phyloP scores from a whole-genome alignment of 345 rosid species.

The Durio zibethinus region DNA sequence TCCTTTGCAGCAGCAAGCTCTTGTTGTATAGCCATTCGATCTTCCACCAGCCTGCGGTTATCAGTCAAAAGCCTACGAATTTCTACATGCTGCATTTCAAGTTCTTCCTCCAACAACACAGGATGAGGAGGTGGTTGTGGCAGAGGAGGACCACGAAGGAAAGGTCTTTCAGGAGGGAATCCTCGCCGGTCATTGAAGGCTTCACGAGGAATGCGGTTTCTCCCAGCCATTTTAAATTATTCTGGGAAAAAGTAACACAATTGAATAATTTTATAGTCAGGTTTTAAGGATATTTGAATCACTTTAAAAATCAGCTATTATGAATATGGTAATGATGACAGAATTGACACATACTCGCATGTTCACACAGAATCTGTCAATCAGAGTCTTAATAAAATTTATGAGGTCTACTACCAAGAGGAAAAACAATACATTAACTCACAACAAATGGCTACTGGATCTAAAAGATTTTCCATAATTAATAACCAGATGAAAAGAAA shows the following conservation, averaged over 20 bases:
- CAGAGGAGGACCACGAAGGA: conserved; percentile 60
- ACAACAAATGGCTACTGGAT: neutral
- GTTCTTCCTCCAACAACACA: conserved; percentile 80
- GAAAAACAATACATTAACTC: no score
- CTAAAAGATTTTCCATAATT: neutral
- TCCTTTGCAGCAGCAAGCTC: conserved; percentile 82
- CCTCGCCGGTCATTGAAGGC: conserved; percentile 57
- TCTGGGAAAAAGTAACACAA: conserved; percentile 8
- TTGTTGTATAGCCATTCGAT: conserved; percentile 63
- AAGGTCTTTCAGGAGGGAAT: conserved; percentile 60
- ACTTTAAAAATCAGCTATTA: neutral
- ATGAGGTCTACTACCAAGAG: neutral
- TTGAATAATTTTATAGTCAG: neutral
- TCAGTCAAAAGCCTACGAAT: conserved; percentile 71
- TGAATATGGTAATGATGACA: neutral
- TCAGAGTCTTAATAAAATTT: neutral
- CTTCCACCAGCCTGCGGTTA: conserved; percentile 69
- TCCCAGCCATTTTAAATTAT: conserved; percentile 63
- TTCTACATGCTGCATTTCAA: conserved; percentile 75
- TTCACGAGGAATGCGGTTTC: conserved; percentile 74
- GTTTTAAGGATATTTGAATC: neutral
- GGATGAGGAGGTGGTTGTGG: conserved; percentile 66
- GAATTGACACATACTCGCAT: neutral
- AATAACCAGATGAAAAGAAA: neutral
- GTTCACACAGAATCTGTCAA: neutral